Evolutionary conservation across 23 red algal species (phyloP), one percentile per base, ranked within the genome.

Genomic region (Gracilaria gracilis): DNA sequence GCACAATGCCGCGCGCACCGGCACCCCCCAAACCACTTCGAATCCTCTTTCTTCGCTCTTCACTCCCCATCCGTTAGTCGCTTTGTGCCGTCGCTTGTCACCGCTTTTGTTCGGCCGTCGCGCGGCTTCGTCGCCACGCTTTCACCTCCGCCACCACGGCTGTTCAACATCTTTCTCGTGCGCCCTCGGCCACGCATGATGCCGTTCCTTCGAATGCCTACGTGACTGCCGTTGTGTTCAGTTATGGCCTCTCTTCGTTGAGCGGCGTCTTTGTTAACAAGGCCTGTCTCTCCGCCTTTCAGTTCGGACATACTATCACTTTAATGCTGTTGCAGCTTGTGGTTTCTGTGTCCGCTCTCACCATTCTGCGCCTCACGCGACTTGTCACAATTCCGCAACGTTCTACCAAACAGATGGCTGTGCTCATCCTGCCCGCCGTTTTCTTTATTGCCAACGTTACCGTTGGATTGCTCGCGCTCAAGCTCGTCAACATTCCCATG

Each of bases 211-310:
- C 67, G 1, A 73, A 73, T 16, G 38, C 67, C 36, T 40, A 44
- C 67, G 67, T 73, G 67, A 73, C 67, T 5, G 67, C 67, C 67
- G 67, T 73, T 24, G 67, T 73, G 23, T 44, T 73, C 67, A 73
- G 67, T 29, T 96, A 96, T 73, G 94, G 79, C 42, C 32, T 86
- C 27, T 90, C 95, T 23, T 98, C 95, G 25, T 86, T 98, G n/a
- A 47, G 76, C 47, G 95, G 95, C 36, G 95, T 98, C 34, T 89
- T 98, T 35, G 95, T 98, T 12, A 98, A 98, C 88, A 98, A 98
- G 72, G 91, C 95, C 34, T 93, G 91, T 49, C 80, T 98, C 25
- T 98, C 95, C 74, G 61, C 91, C 13, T 98, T 94, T 84, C 38
- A 87, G 25, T 98, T 98, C 54, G 53, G 59, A 35, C 88, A 87